Percentiles rank a stretch among this genome's conserved stretches.
Evolutionary conservation across 225 moss, liverwort and hornwort genomes (phyloP).

Genomic region (Straminergon stramineum): DNA sequence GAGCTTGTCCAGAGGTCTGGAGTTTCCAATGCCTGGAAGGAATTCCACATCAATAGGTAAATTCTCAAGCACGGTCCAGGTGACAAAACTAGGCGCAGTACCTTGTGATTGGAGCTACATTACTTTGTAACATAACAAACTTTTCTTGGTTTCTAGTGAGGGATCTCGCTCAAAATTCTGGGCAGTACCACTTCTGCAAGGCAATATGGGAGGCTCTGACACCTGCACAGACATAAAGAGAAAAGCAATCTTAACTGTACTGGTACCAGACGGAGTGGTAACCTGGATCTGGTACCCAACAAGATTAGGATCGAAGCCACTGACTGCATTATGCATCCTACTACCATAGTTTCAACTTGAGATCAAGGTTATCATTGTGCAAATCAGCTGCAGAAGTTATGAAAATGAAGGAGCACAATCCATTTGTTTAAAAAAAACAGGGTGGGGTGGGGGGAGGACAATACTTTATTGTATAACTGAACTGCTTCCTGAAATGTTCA

Average conservation of each 20-base stretch:
- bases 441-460: neutral
- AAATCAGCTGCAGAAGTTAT: neutral
- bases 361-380: neutral
- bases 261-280: neutral
- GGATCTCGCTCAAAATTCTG: neutral
- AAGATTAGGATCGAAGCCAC: neutral
- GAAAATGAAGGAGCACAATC: too few relatives aligned
- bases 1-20: neutral
- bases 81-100: neutral
- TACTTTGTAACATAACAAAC: neutral
- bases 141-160: neutral
- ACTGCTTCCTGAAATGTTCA: too few relatives aligned
- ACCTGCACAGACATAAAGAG: conserved; percentile 10
- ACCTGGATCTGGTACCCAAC: conserved; percentile 17
- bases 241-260: conserved; percentile 9
- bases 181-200: neutral
- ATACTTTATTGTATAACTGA: neutral
- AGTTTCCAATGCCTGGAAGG: neutral
- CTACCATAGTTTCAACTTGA: neutral
- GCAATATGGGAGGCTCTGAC: conserved; percentile 21
- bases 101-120: neutral
- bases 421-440: too few relatives aligned
- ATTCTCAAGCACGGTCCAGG: neutral
- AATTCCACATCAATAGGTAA: neutral
- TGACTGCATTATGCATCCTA: neutral